Base-by-base conservation (phyloP, 2,329 filamentous ascomycete species). In the Cladosporium sp. region DNA sequence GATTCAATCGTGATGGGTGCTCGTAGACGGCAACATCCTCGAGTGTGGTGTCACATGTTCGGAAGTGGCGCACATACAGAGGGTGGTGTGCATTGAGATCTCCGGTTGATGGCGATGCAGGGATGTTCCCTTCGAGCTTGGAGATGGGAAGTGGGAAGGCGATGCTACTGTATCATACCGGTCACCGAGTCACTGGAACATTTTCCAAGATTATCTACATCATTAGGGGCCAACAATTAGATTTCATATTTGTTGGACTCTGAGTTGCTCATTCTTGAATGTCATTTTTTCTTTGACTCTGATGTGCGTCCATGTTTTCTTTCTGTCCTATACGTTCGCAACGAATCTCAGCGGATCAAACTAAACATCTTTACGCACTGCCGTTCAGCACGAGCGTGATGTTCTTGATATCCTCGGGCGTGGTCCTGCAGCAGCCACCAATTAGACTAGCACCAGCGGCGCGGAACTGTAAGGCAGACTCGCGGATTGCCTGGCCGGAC, bases 361-460 rank as follows among this genome's bases (percentile, higher is more conserved):
- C 5, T 18, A 41, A 6, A 41, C 14, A 15, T 7, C 15, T 7
- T 7, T 30, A 54, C 15, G 28, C 14, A 54, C 18, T 5, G n/a
- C 52, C 61, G 5, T 57, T 63, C 49, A 63, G 36, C 30, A 44
- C 49, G 18, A 55, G 32, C 15, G 18, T 11, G 7, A 64, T 64
- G 21, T 47, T 57, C 51, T 36, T 57, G 51, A 82, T 79, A 67
- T 81, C 79, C 11, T 74, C 72, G 0, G 80, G 81, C 5, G 77
- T 78, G 15, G 79, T 82, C 63, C 81, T 74, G 73, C 82, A 84
- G 69, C 82, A 84, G 1, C 82, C 82, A 12, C 82, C 82, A 59
- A 84, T 77, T 54, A 82, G 65, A 64, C 74, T 74, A 11, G 80
- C 82, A 1, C 81, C 80, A 32, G 73, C 73, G 3, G 68, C 66